phyloP scores from a whole-genome alignment of 1,139 yeast species.

The Saccharomycopsis hybrid region DNA sequence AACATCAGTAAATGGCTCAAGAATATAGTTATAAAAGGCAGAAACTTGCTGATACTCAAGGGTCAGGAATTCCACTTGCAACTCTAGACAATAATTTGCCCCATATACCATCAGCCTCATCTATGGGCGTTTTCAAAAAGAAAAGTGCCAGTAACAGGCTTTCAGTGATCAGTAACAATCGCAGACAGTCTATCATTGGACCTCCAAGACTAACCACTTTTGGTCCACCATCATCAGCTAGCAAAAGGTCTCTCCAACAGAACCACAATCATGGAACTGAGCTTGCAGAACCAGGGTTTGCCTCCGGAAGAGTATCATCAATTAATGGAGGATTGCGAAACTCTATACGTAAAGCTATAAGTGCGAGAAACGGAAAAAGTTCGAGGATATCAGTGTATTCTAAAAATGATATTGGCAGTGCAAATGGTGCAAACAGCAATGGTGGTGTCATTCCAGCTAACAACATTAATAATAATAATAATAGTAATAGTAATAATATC shows the following conservation, averaged over 20 bases:
- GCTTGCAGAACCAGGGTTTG: no score
- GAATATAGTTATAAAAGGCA: conserved; percentile 10
- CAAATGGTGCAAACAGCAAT: not conserved
- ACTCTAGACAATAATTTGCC: conserved; percentile 6
- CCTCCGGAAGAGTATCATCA: not conserved
- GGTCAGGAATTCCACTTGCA: conserved; percentile 5
- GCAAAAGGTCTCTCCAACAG: not conserved
- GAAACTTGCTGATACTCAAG: not conserved
- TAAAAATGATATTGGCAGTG: conserved; percentile 1
- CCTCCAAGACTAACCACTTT: conserved; percentile 15
- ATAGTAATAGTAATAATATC: not conserved
- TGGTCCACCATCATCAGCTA: conserved; percentile 1
- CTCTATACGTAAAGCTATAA: not conserved
- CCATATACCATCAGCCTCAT: not conserved
- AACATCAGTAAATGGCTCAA: not conserved
- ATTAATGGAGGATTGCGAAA: not conserved
- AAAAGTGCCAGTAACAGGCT: not conserved
- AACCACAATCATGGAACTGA: no score
- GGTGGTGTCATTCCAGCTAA: not conserved
- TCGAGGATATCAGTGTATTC: conserved; percentile 7
- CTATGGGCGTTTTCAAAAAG: conserved; percentile 1
- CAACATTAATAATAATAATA: no score
- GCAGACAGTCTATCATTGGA: conserved; percentile 16
- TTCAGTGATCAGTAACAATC: not conserved
- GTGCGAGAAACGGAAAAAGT: not conserved